Percentiles rank a stretch among this genome's conserved stretches.
These are phyloP conservation scores for Moesziomyces aphidis DNA, from an alignment of 1,284 basidiomycete species.

Conservation along the genomic window DNA sequence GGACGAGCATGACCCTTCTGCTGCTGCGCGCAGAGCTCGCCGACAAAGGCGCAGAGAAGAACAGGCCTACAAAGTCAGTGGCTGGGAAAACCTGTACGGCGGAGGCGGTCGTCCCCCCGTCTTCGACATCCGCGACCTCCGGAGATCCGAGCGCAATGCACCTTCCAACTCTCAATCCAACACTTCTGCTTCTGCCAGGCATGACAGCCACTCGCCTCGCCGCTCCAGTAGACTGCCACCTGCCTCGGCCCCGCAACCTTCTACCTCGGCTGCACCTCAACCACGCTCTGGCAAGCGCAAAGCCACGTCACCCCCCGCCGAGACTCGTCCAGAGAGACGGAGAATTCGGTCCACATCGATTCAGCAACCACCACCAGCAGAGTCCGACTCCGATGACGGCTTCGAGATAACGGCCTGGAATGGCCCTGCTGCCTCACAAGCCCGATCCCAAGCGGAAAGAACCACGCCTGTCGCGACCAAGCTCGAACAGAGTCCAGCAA, in stretches of 20 bases:
- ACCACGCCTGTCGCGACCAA: not conserved
- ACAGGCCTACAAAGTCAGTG: slow-evolving; percentile 23
- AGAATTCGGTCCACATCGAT: not conserved
- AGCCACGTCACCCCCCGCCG: slow-evolving; percentile 5
- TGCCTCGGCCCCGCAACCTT: slow-evolving; percentile 9
- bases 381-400: slow-evolving; percentile 23
- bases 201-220: not conserved
- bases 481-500: not conserved
- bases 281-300: slow-evolving; percentile 15
- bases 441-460: not conserved
- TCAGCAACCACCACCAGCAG: not conserved
- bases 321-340: not conserved
- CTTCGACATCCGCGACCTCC: slow-evolving; percentile 5
- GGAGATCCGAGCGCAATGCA: not conserved
- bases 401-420: slow-evolving; percentile 14
- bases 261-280: not conserved
- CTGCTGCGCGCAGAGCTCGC: slow-evolving; percentile 14
- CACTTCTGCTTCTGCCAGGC: not conserved
- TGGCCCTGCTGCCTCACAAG: slow-evolving; percentile 6
- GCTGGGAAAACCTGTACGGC: slow-evolving; percentile 33
- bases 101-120: slow-evolving; percentile 25
- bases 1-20: not conserved
- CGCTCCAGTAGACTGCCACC: slow-evolving; percentile 1
- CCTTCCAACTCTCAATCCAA: not conserved
- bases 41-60: slow-evolving; percentile 28